phyloP scores from a whole-genome alignment of 371 early-diverging fungal genomes.

The Haplosporangium sp. region DNA sequence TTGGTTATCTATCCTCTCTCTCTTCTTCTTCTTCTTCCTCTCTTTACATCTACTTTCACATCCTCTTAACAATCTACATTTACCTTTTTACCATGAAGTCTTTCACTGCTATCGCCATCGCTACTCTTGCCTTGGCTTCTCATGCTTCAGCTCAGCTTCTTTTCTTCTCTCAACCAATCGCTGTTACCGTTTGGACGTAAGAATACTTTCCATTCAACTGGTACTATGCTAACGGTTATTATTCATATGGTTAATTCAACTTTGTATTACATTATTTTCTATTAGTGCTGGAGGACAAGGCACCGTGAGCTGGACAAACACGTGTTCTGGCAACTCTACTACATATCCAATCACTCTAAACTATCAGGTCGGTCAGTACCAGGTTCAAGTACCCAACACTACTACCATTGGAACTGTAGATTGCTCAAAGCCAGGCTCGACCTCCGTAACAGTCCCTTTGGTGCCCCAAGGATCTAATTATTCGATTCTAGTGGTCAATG shows the following conservation, averaged over 20 bases:
- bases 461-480: conserved; percentile 57
- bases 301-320: conserved; percentile 61
- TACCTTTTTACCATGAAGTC: conserved; percentile 2
- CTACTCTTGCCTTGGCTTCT: conserved; percentile 5
- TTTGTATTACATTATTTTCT: neutral
- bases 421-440: conserved; percentile 48
- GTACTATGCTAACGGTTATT: no score
- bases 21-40: neutral
- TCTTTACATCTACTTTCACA: neutral
- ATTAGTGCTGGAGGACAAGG: conserved; percentile 48
- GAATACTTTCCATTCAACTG: neutral
- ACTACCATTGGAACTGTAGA: conserved; percentile 43
- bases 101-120: conserved; percentile 1
- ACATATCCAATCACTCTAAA: conserved; percentile 61
- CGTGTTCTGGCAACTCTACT: conserved; percentile 44
- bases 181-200: conserved; percentile 4
- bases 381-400: conserved; percentile 48
- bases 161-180: neutral
- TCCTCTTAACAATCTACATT: neutral
- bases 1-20: no score
- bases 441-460: conserved; percentile 58
- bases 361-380: conserved; percentile 56
- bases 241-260: neutral
- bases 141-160: conserved; percentile 7
- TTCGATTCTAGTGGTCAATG: conserved; percentile 50